Percentiles rank a stretch among this genome's conserved stretches.
Conservation (phyloP, 2,329 filamentous ascomycete genomes). For the Amauroascus niger region DNA sequence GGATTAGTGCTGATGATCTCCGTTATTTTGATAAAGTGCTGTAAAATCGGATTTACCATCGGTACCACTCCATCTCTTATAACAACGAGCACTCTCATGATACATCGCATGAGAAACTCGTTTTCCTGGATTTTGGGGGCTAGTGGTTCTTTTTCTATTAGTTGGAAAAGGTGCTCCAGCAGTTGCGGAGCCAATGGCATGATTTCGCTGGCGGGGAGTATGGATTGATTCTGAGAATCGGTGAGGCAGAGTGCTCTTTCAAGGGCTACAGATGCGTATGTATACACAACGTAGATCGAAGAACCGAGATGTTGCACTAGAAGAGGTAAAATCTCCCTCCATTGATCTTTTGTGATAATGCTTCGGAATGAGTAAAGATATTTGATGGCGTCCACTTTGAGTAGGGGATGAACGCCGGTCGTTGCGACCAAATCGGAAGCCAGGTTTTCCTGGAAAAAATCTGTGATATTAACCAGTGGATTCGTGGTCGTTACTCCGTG, state of each 20-base stretch:
- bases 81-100: conserved; percentile 94
- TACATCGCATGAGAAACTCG: conserved; percentile 95
- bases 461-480: conserved; percentile 73
- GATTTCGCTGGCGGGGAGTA: conserved; percentile 72
- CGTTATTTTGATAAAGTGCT: conserved; percentile 79
- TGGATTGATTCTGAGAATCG: conserved; percentile 61
- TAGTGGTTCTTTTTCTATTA: conserved; percentile 75
- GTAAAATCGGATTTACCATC: conserved; percentile 67
- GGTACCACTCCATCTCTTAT: conserved; percentile 71
- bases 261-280: conserved; percentile 92
- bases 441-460: conserved; percentile 90
- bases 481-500: conserved; percentile 91
- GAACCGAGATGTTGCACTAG: conserved; percentile 86
- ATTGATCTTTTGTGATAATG: conserved; percentile 83
- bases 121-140: conserved; percentile 96
- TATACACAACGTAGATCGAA: conserved; percentile 91
- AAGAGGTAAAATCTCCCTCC: conserved; percentile 79
- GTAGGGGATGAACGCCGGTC: conserved; percentile 63
- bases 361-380: conserved; percentile 95
- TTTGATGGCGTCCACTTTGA: conserved; percentile 97
- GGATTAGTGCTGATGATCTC: conserved; percentile 88
- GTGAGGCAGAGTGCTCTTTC: conserved; percentile 81
- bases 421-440: conserved; percentile 74
- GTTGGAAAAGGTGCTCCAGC: conserved; percentile 76
- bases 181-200: conserved; percentile 75